Percentiles rank a stretch among this genome's conserved stretches.
phyloP scores from a whole-genome alignment of 1,139 yeast genomes.

The Hemisphaericaspora subhashii region DNA sequence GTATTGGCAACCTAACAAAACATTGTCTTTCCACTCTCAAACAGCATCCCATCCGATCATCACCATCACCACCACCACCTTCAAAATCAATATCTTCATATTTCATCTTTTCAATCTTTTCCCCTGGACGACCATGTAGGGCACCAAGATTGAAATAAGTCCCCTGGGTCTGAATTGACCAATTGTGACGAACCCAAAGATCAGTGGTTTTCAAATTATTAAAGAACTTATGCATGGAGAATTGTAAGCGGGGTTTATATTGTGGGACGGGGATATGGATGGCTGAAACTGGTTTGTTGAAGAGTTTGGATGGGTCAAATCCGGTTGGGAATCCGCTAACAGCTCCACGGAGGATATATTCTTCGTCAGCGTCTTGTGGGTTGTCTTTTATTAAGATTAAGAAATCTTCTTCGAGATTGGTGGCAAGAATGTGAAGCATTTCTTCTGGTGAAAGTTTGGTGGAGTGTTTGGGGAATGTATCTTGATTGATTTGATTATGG shows the following conservation, averaged over 20 bases:
- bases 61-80: no score
- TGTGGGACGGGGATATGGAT: conserved; percentile 47
- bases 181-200: conserved; percentile 42
- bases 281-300: conserved; percentile 36
- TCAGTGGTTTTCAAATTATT: conserved; percentile 35
- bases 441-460: conserved; percentile 16
- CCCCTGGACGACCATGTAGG: conserved; percentile 38
- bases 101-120: conserved; percentile 21
- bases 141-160: conserved; percentile 26
- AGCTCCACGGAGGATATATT: conserved; percentile 36
- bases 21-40: conserved; percentile 44
- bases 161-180: conserved; percentile 43
- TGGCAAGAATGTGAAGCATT: conserved; percentile 27
- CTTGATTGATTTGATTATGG: conserved; percentile 31
- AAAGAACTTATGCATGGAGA: conserved; percentile 42
- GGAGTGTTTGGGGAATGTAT: conserved; percentile 25
- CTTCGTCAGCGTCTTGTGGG: conserved; percentile 31
- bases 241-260: conserved; percentile 30
- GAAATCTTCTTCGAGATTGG: conserved; percentile 43
- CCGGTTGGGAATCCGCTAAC: conserved; percentile 46
- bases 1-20: conserved; percentile 38
- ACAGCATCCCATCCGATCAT: no score
- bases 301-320: conserved; percentile 37
- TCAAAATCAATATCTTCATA: conserved; percentile 38
- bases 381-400: conserved; percentile 37